These are phyloP conservation scores for Neocallimastix lanati DNA, from an alignment of 192 early-diverging fungal genomes.

Conservation along the genomic window DNA sequence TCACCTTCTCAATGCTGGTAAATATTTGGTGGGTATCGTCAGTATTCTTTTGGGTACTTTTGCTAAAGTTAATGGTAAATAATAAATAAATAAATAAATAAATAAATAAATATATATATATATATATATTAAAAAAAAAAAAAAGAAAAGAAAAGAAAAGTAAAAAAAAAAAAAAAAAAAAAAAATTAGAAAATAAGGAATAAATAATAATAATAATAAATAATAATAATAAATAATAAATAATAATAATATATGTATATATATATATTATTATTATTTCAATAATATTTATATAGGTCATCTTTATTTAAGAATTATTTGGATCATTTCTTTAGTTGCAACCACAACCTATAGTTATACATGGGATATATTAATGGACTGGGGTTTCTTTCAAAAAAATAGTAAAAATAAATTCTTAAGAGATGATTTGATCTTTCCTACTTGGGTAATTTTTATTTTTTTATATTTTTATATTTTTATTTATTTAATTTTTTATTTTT, in stretches of 20 bases:
- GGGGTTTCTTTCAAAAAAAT: conserved; percentile 13
- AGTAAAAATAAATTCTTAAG: conserved; percentile 13
- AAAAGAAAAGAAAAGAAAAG: too few species aligned
- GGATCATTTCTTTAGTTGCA: conserved; percentile 6
- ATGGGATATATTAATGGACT: conserved; percentile 19
- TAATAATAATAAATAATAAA: too few species aligned
- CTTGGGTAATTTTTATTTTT: conserved; percentile 14
- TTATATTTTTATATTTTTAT: too few species aligned
- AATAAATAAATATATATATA: neutral
- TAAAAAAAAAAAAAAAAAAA: too few species aligned
- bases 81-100: too few species aligned
- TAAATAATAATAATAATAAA: too few species aligned
- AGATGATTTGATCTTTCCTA: conserved; percentile 17
- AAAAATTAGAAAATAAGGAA: too few species aligned
- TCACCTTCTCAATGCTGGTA: neutral
- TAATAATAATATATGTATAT: too few species aligned
- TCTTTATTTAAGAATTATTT: conserved; percentile 9
- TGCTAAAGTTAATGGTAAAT: neutral
- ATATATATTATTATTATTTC: too few species aligned
- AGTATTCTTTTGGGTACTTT: neutral
- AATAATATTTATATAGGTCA: conserved; percentile 12
- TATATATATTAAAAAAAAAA: conserved; percentile 2
- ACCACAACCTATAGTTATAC: conserved; percentile 7
- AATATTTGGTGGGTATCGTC: neutral
- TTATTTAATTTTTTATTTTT: too few species aligned